Evolutionary conservation across 306 rosid species (phyloP), one percentile per base, ranked within the genome.

Genomic region (Potentilla sterilis): DNA sequence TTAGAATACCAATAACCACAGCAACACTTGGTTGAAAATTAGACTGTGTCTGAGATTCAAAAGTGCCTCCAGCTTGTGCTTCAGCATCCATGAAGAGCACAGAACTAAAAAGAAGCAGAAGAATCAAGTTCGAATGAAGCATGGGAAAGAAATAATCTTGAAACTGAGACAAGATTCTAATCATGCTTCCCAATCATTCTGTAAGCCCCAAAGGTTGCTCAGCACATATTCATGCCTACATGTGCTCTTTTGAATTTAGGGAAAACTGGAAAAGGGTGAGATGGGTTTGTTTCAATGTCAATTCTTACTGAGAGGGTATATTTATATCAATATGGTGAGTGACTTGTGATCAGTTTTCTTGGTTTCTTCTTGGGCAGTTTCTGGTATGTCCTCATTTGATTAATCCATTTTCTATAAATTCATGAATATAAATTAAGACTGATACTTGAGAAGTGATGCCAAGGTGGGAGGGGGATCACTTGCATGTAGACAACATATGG

Each of bases 11-110:
- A 38, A 90, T 79, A 58, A 96, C 97, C 83, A 90, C 85, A 37
- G 69, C 93, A 72, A 92, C 87, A 70, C 86, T 90, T 58, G 97
- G 98, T 68, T 88, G 86, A 74, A 90, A 89, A 64, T 75, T 75
- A 5, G 82, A 57, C 10, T 28, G 77, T 9, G 65, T 48, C 38
- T 87, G 79, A 11, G 64, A 48, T 37, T 78, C 7, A 57, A 79
- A 49, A 2, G 13, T 0, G 57, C 48, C 70, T 4, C 24, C 2
- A 21, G 47, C 0, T 75, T 83, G 93, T 85, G 92, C 92, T 85
- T 81, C 83, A 71, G 80, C 89, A 78, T 71, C 70, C 69, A 37
- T 65, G 70, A 83, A 70, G 71, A 83, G 66, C 35, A 83, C 67
- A 54, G 42, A 72, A 78, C 41, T 63, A 42, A 41, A 41, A 66